These are phyloP conservation scores for Ophiostoma sp. DNA, from an alignment of 2,329 filamentous ascomycete genomes.

Conservation along the genomic window DNA sequence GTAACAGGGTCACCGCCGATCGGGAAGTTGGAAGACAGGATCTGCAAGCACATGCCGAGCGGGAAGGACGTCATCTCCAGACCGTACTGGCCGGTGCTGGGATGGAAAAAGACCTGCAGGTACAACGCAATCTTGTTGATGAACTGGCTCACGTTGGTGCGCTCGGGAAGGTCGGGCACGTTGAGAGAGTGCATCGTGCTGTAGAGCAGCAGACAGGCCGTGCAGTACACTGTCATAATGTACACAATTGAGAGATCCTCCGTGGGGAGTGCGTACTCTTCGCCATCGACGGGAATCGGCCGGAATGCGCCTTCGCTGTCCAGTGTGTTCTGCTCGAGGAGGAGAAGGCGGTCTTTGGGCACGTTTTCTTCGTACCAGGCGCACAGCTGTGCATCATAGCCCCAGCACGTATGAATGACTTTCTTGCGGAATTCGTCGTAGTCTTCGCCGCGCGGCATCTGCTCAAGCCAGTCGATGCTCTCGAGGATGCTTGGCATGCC, in stretches of 20 bases:
- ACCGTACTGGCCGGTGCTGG: constrained; percentile 29
- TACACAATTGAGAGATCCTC: constrained; percentile 31
- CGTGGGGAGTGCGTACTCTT: constrained; percentile 20
- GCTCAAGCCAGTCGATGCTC: constrained; percentile 27
- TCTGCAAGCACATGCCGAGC: constrained; percentile 28
- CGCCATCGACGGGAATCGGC: neutral
- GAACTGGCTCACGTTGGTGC: constrained; percentile 22
- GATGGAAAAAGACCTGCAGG: constrained; percentile 30
- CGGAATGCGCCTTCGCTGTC: neutral
- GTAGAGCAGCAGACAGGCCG: constrained; percentile 31
- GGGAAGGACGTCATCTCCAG: constrained; percentile 30
- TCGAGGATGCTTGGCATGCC: constrained; percentile 31
- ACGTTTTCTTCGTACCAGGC: constrained; percentile 27
- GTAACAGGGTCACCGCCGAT: constrained; percentile 2
- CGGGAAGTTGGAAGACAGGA: constrained; percentile 15
- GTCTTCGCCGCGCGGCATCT: neutral
- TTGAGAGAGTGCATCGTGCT: constrained; percentile 26
- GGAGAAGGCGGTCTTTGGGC: constrained; percentile 23
- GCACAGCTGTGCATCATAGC: constrained; percentile 26
- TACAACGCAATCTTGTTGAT: constrained; percentile 27
- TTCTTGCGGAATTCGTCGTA: constrained; percentile 6
- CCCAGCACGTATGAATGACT: constrained; percentile 21
- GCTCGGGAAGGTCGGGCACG: constrained; percentile 24
- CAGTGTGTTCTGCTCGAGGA: neutral
- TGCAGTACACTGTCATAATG: constrained; percentile 29